Percentiles rank a stretch among this genome's conserved stretches.
Conservation (phyloP, 805 yeast species). For the Starmerella bombicola region DNA sequence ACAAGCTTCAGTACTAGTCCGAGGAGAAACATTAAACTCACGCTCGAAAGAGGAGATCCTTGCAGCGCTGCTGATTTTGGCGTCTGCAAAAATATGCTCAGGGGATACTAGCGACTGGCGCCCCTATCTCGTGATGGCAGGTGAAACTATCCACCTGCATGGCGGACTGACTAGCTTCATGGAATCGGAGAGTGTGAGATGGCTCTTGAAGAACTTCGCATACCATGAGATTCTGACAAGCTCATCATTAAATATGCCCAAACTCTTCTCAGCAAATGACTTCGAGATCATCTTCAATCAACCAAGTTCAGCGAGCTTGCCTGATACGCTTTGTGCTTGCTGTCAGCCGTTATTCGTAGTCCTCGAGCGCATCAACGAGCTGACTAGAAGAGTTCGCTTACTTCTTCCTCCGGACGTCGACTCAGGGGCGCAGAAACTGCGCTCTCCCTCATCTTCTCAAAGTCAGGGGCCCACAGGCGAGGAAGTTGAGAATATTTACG, state of each 20-base stretch:
- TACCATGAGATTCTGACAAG: slow-evolving; percentile 67
- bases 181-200: slow-evolving; percentile 46
- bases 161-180: slow-evolving; percentile 50
- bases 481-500: slow-evolving; percentile 13
- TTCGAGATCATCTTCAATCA: slow-evolving; percentile 14
- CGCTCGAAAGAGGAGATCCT: slow-evolving; percentile 32
- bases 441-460: not conserved
- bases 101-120: slow-evolving; percentile 76
- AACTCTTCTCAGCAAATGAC: slow-evolving; percentile 43
- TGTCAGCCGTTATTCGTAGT: slow-evolving; percentile 54
- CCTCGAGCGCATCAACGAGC: slow-evolving; percentile 54
- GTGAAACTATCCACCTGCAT: slow-evolving; percentile 43
- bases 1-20: slow-evolving; percentile 20
- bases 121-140: slow-evolving; percentile 50
- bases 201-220: slow-evolving; percentile 66
- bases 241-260: slow-evolving; percentile 41
- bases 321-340: slow-evolving; percentile 63
- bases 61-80: slow-evolving; percentile 54
- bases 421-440: not conserved
- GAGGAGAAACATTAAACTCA: slow-evolving; percentile 13
- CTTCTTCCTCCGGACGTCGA: slow-evolving; percentile 19
- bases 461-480: slow-evolving; percentile 6
- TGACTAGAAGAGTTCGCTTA: slow-evolving; percentile 37
- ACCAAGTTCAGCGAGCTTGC: slow-evolving; percentile 26
- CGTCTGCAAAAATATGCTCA: slow-evolving; percentile 71